These are phyloP conservation scores for Apiospora saccharicola DNA, from an alignment of 2,329 filamentous ascomycete species.

Conservation along the genomic window DNA sequence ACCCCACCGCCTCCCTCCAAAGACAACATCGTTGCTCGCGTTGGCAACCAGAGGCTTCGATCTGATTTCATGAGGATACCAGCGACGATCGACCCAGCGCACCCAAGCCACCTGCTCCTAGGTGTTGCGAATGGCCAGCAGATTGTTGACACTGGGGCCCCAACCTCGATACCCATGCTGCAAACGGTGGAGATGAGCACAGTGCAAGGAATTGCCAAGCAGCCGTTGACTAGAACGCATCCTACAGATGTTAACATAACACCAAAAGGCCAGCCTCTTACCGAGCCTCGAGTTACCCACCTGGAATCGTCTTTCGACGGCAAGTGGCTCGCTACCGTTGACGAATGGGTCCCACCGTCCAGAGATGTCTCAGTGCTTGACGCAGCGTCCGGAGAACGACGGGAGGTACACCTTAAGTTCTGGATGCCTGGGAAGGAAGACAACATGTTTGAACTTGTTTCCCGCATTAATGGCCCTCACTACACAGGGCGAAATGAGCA, in stretches of 20 bases:
- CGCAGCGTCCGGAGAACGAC: slow-evolving; percentile 54
- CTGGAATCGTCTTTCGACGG: slow-evolving; percentile 82
- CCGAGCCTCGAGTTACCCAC: slow-evolving; percentile 79
- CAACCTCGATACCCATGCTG: slow-evolving; percentile 65
- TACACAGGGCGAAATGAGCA: slow-evolving; percentile 60
- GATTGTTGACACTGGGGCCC: slow-evolving; percentile 57
- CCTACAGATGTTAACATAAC: slow-evolving; percentile 81
- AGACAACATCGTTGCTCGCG: slow-evolving; percentile 60
- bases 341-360: slow-evolving; percentile 83
- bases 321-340: slow-evolving; percentile 88
- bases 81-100: slow-evolving; percentile 67
- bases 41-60: slow-evolving; percentile 54
- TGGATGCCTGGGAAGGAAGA: slow-evolving; percentile 71
- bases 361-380: slow-evolving; percentile 70
- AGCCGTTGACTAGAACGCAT: slow-evolving; percentile 88
- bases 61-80: slow-evolving; percentile 59
- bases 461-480: slow-evolving; percentile 86
- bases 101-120: slow-evolving; percentile 70
- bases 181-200: slow-evolving; percentile 88
- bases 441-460: slow-evolving; percentile 73
- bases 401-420: slow-evolving; percentile 88
- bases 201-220: slow-evolving; percentile 80
- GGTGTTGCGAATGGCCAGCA: slow-evolving; percentile 71
- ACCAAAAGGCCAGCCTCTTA: slow-evolving; percentile 73
- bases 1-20: slow-evolving; percentile 58